Evolutionary conservation across 192 early-diverging fungal species (phyloP).

Genomic region (Geranomyces michiganensis): DNA sequence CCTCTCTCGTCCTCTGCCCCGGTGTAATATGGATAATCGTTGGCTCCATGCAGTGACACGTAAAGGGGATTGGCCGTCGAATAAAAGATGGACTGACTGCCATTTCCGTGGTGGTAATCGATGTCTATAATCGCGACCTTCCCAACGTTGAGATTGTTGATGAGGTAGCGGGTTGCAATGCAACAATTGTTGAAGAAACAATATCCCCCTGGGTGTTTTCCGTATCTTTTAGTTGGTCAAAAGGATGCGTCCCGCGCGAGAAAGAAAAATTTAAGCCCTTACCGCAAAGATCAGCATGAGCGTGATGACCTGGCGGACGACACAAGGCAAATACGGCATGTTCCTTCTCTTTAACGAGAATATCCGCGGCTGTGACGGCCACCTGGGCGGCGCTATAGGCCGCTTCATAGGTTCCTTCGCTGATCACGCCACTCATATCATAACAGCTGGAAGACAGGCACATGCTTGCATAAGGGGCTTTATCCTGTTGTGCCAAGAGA

Average conservation of each 20-base stretch:
- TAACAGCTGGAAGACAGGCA: conserved; percentile 33
- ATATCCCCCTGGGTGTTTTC: conserved; percentile 86
- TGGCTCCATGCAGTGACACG: conserved; percentile 60
- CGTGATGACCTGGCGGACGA: conserved; percentile 60
- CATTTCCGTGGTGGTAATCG: conserved; percentile 48
- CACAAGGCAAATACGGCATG: conserved; percentile 36
- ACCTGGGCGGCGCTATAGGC: conserved; percentile 67
- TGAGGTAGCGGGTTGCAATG: conserved; percentile 71
- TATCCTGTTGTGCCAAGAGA: background rate
- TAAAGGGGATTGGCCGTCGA: conserved; percentile 59
- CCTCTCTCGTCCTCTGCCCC: conserved; percentile 60
- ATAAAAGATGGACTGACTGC: conserved; percentile 47
- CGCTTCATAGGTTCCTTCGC: conserved; percentile 64
- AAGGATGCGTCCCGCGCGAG: too few relatives aligned
- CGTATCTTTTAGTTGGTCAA: too few relatives aligned
- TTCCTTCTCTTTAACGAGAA: conserved; percentile 47
- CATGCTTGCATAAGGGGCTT: too few relatives aligned
- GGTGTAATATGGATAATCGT: conserved; percentile 70
- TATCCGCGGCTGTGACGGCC: conserved; percentile 62
- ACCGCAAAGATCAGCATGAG: conserved; percentile 35
- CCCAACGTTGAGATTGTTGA: conserved; percentile 43
- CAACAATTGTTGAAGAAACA: conserved; percentile 90
- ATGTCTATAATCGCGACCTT: conserved; percentile 83
- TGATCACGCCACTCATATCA: conserved; percentile 57
- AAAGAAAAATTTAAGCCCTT: too few relatives aligned